Evolutionary conservation across 2,329 filamentous ascomycete species (phyloP), one percentile per base, ranked within the genome.

Genomic region (Talaromyces sp.): DNA sequence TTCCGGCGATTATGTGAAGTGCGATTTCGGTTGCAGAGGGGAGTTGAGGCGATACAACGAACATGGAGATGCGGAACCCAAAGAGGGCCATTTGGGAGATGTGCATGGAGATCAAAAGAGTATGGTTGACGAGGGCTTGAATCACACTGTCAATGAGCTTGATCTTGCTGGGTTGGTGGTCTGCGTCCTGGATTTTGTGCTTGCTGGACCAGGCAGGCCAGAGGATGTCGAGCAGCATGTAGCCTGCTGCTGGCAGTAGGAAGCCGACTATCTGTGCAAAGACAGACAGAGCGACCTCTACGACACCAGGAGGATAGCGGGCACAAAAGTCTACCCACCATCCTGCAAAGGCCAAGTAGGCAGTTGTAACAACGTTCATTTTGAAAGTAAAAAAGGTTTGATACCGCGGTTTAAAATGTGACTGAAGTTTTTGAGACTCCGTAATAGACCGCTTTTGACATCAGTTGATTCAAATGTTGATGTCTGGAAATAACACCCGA

Each of bases 251-350:
- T 10, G 64, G 65, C 25, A 66, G 52, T 59, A 65, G 64, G 56
- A 67, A 66, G 51, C 60, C 56, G 32, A 65, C 19, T 3, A 82
- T 67, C 61, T 80, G 77, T 32, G 78, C 77, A 5, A 81, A 72
- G n/a, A 81, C 71, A n/a, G 76, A 75, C 25, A 81, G 73, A 17
- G 81, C 67, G 27, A 67, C 59, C 52, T 67, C 66, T 19, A 67
- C 59, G 6, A 56, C 49, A 13, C 52, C 36, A 7, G 66, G 65
- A 7, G 65, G 59, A 33, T 63, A 65, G 27, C 19, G 33, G 17
- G 33, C 10, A 44, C 55, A 57, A 36, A 57, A 22, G 10, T 17
- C 51, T 11, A 8, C n/a, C 55, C 55, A 57, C 33, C 25, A 51
- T n/a, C 5, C 36, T 9, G 36, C 36, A 39, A 39, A 39, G 36